Percentiles rank a stretch among this genome's conserved stretches.
phyloP scores from a whole-genome alignment of 1,139 yeast species.

The Keqinozyma sinolaborantium region DNA sequence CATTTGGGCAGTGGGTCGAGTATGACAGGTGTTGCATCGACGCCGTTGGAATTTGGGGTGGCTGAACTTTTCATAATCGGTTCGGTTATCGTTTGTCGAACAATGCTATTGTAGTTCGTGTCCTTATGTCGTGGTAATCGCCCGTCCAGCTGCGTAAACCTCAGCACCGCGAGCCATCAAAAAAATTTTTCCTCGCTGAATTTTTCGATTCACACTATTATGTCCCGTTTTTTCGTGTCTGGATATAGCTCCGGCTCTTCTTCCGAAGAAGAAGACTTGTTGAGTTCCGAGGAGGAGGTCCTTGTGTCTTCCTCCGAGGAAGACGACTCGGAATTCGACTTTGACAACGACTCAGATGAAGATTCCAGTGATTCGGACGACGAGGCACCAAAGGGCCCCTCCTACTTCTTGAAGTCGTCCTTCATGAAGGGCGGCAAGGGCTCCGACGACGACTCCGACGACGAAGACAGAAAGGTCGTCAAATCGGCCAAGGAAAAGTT shows the following conservation, averaged over 20 bases:
- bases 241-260: constrained; percentile 64
- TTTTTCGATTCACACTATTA: constrained; percentile 13
- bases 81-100: too few relatives aligned
- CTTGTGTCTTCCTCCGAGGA: constrained; percentile 46
- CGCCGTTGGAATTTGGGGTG: too few relatives aligned
- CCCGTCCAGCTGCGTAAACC: background rate
- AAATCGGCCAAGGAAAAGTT: constrained; percentile 92
- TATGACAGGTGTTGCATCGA: too few relatives aligned
- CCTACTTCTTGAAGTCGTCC: constrained; percentile 56
- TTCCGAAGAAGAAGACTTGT: constrained; percentile 72
- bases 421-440: constrained; percentile 44
- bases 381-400: constrained; percentile 47
- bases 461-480: constrained; percentile 79
- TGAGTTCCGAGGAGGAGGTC: constrained; percentile 70
- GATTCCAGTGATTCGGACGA: constrained; percentile 39
- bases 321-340: constrained; percentile 39
- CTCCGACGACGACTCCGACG: constrained; percentile 56
- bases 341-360: constrained; percentile 38
- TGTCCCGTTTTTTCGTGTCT: constrained; percentile 78
- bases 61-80: too few relatives aligned
- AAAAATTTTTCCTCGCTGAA: background rate
- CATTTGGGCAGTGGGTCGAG: too few relatives aligned
- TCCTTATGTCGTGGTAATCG: background rate
- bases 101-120: too few relatives aligned
- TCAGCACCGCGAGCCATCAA: background rate